Evolutionary conservation across 169 alveolate genomes (phyloP), one percentile per base, ranked within the genome.

Genomic region (Plasmodium fragile): DNA sequence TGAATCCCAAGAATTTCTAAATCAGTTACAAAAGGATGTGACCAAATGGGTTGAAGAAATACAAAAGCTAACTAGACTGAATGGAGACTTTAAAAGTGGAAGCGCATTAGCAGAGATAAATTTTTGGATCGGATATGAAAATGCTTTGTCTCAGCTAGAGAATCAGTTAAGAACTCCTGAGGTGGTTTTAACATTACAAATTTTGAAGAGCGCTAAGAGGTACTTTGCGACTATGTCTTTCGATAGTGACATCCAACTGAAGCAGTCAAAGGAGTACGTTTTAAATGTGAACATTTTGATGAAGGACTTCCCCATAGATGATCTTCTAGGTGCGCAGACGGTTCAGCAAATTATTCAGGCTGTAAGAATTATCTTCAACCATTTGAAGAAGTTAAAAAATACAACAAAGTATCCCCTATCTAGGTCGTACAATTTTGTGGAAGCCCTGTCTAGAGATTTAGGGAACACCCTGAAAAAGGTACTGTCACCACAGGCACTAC

Each of bases 301-400:
- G 95, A 98, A 98, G 77, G 99, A 99, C 93, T 98, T 98, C 82
- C 99, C 99, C 18, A 97, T 98, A 43, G 97, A 98, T 81, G 98
- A 98, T 73, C 92, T 99, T 81, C 94, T 98, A 45, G 98, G 98
- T 25, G 98, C 99, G 6, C 97, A 96, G 11, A 97, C 97, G 18
- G 90, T 99, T 52, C 98, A 96, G 39, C 98, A 97, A 80, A 95
- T 98, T 30, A 95, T 95, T 39, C 97, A 97, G 55, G 98, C 99
- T 32, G 96, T 99, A 36, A 95, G 97, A 32, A 95, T 96, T 32
- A 97, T 99, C 72, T 99, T 98, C 94, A 96, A 92, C 71, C 99
- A 98, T 92, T 82, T 98, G 97, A 96, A 97, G 92, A 98, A 97
- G 81, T 95, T 98, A 92, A 98, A 97, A 83, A 97, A 96, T 81